Evolutionary conservation across 2,329 filamentous ascomycete genomes (phyloP).

Genomic region (Calcarisporium arbuscula): DNA sequence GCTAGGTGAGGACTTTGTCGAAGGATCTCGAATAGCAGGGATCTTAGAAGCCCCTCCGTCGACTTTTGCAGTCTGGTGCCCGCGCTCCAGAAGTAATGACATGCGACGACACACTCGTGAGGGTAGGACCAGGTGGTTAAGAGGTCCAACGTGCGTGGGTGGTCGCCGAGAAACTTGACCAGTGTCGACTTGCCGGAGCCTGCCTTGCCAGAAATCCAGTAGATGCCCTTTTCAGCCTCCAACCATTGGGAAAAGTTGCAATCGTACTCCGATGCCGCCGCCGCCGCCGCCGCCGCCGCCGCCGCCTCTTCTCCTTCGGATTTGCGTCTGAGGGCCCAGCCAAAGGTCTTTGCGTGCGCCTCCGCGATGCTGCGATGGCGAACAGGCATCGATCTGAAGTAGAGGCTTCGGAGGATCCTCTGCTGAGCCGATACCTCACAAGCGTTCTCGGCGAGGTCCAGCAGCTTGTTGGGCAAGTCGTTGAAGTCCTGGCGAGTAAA

Average conservation of each 20-base stretch:
- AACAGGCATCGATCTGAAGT: no score
- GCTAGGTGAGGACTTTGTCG: conserved; percentile 8
- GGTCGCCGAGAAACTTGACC: conserved; percentile 27
- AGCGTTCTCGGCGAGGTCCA: no score
- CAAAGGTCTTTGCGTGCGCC: no score
- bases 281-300: no score
- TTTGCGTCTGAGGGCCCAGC: no score
- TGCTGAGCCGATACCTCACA: no score
- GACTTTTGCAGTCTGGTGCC: conserved; percentile 26
- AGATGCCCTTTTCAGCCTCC: conserved; percentile 10
- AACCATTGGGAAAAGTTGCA: conserved; percentile 20
- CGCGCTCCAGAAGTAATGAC: conserved; percentile 29
- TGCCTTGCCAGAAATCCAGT: conserved; percentile 31
- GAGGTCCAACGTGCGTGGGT: conserved; percentile 10
- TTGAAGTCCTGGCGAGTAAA: no score
- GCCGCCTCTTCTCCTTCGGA: no score
- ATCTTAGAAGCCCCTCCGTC: conserved; percentile 24
- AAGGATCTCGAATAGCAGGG: conserved; percentile 23
- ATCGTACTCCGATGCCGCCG: no score
- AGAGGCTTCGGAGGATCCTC: no score
- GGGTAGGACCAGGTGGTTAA: conserved; percentile 22
- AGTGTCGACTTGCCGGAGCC: conserved; percentile 37
- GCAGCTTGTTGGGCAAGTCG: no score
- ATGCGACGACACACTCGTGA: conserved; percentile 14
- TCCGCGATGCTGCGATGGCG: no score